A percentile compares a stretch with the other conserved stretches of the same genome.
Evolutionary conservation across 2,329 filamentous ascomycete species (phyloP).

Genomic region (Pseudogymnoascus destructans): DNA sequence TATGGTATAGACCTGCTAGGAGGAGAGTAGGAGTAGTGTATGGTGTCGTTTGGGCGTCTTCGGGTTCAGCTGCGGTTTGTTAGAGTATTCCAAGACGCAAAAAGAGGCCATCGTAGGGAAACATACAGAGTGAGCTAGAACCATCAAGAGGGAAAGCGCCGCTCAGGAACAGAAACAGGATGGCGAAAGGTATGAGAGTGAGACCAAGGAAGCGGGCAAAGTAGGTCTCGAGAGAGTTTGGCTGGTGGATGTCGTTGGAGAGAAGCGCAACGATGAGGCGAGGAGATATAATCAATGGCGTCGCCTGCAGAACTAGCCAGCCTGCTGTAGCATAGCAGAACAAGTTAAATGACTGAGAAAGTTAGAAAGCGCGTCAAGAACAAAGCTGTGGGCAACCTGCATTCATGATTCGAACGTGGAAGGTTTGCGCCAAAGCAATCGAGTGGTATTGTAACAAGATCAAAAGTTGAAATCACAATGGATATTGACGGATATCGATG

Average conservation of each 20-base stretch:
- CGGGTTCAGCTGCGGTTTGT: constrained; percentile 30
- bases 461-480: background rate
- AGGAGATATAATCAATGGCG: constrained; percentile 42
- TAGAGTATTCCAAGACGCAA: constrained; percentile 7
- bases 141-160: constrained; percentile 47
- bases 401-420: background rate
- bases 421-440: background rate
- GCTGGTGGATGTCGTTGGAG: constrained; percentile 41
- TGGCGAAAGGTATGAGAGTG: constrained; percentile 41
- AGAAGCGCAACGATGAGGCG: constrained; percentile 48
- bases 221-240: constrained; percentile 47
- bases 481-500: background rate
- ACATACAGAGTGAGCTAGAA: constrained; percentile 23
- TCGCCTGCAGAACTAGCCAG: constrained; percentile 35
- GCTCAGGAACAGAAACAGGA: constrained; percentile 46
- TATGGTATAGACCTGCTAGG: constrained; percentile 46
- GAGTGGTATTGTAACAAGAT: background rate
- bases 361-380: background rate
- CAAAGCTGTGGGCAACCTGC: background rate
- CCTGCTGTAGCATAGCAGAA: constrained; percentile 39
- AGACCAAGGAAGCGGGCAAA: constrained; percentile 48
- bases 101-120: background rate
- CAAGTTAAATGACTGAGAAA: constrained; percentile 27
- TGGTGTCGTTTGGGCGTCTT: constrained; percentile 36
- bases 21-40: constrained; percentile 47